Conservation (phyloP, 441 rosid species). For the Euphorbia schlechtendalii region DNA sequence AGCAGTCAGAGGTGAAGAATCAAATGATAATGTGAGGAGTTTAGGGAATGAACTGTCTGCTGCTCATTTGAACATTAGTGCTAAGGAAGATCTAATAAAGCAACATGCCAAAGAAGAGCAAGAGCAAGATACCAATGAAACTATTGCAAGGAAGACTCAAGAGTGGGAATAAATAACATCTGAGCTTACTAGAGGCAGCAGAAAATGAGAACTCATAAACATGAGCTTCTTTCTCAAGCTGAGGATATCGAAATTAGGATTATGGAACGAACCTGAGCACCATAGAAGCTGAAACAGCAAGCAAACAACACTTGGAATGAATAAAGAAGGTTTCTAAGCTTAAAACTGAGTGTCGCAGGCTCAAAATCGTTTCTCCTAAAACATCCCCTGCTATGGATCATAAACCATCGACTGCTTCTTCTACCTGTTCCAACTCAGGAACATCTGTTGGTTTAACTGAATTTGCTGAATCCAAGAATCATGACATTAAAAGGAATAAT, state of each 20-base stretch:
- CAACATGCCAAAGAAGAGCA: slow-evolving; percentile 92
- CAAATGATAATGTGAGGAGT: no score
- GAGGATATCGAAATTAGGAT: slow-evolving; percentile 56
- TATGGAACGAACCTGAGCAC: slow-evolving; percentile 67
- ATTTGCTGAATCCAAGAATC: slow-evolving; percentile 31
- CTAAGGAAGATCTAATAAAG: slow-evolving; percentile 71
- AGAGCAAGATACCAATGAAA: slow-evolving; percentile 54
- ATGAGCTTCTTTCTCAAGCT: slow-evolving; percentile 40
- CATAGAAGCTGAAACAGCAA: slow-evolving; percentile 79
- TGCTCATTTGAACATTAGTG: slow-evolving; percentile 59
- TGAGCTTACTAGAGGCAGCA: slow-evolving; percentile 46
- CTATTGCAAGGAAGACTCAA: slow-evolving; percentile 36
- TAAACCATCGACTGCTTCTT: slow-evolving; percentile 35
- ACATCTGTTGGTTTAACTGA: slow-evolving; percentile 24
- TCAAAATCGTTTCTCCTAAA: slow-evolving; percentile 48
- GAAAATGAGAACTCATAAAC: slow-evolving; percentile 59
- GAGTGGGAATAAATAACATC: slow-evolving; percentile 63
- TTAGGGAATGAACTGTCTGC: slow-evolving; percentile 74
- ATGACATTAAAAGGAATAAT: slow-evolving; percentile 34
- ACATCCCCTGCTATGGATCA: slow-evolving; percentile 26
- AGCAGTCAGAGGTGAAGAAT: no score
- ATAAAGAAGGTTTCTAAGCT: slow-evolving; percentile 66
- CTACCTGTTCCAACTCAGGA: no score
- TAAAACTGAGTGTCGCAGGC: slow-evolving; percentile 72
- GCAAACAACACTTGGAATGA: slow-evolving; percentile 81